Conservation (phyloP, 192 early-diverging fungal species). For the Thamnidium elegans region DNA sequence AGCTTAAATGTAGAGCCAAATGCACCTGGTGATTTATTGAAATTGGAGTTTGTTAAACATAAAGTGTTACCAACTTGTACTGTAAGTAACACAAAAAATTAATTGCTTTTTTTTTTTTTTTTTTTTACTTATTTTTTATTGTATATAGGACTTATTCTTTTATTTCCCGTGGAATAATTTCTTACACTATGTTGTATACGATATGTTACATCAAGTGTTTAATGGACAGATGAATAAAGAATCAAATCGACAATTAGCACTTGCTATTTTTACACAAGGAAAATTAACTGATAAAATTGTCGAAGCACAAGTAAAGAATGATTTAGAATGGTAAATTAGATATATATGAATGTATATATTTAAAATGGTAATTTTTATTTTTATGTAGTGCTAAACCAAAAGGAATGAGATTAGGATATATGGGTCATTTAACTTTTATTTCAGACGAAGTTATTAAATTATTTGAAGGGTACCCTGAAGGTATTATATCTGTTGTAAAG, state of each 20-base stretch:
- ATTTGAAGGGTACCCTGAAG: slow-evolving; percentile 64
- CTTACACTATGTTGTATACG: slow-evolving; percentile 97
- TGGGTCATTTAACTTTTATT: slow-evolving; percentile 98
- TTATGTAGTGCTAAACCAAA: slow-evolving; percentile 69
- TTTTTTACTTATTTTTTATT: background rate
- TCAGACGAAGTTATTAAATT: slow-evolving; percentile 93
- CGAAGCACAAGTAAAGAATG: slow-evolving; percentile 82
- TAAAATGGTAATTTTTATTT: background rate
- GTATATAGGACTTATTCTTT: slow-evolving; percentile 80
- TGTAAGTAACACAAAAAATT: slow-evolving; percentile 21
- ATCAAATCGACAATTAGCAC: slow-evolving; percentile 55
- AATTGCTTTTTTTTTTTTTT: background rate
- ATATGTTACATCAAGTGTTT: slow-evolving; percentile 97
- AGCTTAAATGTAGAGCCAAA: slow-evolving; percentile 48
- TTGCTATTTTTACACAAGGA: slow-evolving; percentile 81
- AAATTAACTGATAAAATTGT: slow-evolving; percentile 81
- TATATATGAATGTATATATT: background rate
- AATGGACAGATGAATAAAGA: slow-evolving; percentile 78
- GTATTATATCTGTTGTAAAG: slow-evolving; percentile 26
- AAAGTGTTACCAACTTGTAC: slow-evolving; percentile 61
- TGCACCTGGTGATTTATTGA: slow-evolving; percentile 63
- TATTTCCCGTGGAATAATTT: slow-evolving; percentile 97
- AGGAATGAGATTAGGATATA: slow-evolving; percentile 90
- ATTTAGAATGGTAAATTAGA: slow-evolving; percentile 65
- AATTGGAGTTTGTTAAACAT: slow-evolving; percentile 65